Conservation (phyloP, 1,139 yeast species). For the Saccharomycopsis hybrid region DNA sequence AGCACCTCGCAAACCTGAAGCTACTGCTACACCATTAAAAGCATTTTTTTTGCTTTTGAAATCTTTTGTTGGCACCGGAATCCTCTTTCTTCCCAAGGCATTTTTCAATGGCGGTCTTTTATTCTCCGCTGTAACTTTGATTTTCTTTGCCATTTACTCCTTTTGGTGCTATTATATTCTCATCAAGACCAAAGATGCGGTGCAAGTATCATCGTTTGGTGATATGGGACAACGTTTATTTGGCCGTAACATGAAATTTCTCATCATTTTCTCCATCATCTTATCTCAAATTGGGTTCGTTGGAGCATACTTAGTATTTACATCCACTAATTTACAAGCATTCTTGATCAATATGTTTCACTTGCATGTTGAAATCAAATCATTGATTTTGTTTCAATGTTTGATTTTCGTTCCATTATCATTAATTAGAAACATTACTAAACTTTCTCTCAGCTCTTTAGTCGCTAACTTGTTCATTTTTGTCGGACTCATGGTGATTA, state of each 20-base stretch:
- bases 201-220: constrained; percentile 65
- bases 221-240: constrained; percentile 61
- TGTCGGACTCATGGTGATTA: constrained; percentile 56
- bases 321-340: constrained; percentile 61
- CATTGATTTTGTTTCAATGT: constrained; percentile 51
- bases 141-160: constrained; percentile 58
- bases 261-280: constrained; percentile 56
- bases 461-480: constrained; percentile 62
- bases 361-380: constrained; percentile 31
- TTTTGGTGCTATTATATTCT: constrained; percentile 64
- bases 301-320: constrained; percentile 68
- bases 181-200: constrained; percentile 48
- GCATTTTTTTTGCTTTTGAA: constrained; percentile 64
- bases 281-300: constrained; percentile 73
- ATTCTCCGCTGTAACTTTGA: constrained; percentile 48
- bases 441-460: constrained; percentile 59
- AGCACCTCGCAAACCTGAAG: background rate
- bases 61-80: constrained; percentile 77
- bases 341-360: constrained; percentile 45
- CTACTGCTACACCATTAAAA: constrained; percentile 57
- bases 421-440: constrained; percentile 64
- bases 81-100: constrained; percentile 65
- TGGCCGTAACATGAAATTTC: constrained; percentile 52
- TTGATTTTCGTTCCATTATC: constrained; percentile 60
- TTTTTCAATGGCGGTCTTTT: constrained; percentile 66